Conservation (phyloP, 2,329 filamentous ascomycete species). For the Diaporthe sp. region DNA sequence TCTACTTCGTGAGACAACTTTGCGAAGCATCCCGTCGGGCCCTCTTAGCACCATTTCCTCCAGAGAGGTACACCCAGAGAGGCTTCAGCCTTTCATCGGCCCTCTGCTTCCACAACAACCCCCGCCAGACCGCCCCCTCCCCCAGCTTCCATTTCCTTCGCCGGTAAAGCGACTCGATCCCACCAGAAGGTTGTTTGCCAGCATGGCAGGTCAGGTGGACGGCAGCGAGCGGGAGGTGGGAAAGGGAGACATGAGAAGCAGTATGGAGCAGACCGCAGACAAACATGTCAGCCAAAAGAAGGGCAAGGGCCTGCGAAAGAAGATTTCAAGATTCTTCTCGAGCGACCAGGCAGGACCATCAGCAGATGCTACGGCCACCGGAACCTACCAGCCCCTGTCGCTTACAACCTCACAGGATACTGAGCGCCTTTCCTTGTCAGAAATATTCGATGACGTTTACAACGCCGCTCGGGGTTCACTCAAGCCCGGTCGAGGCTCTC, state of each 20-base stretch:
- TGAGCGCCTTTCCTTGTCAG: slow-evolving; percentile 27
- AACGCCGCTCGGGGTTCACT: slow-evolving; percentile 19
- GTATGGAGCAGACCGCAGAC: neutral
- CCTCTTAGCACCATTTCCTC: neutral
- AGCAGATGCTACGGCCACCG: neutral
- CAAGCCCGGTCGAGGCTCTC: slow-evolving; percentile 4
- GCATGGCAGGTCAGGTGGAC: neutral
- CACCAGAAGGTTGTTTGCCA: neutral
- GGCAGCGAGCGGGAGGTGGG: neutral
- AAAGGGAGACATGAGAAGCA: neutral
- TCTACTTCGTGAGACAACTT: neutral
- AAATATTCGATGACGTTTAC: slow-evolving; percentile 31
- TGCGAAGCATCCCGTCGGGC: slow-evolving; percentile 6
- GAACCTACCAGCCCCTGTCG: slow-evolving; percentile 28
- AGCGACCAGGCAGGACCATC: neutral
- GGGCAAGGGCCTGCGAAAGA: slow-evolving; percentile 26
- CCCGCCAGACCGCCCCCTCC: slow-evolving; percentile 19
- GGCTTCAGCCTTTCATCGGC: slow-evolving; percentile 25
- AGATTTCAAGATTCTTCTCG: slow-evolving; percentile 31
- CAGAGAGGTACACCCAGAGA: neutral
- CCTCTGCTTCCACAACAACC: slow-evolving; percentile 23
- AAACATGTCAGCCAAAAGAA: neutral
- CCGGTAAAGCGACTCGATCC: neutral
- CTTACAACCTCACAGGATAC: slow-evolving; percentile 28
- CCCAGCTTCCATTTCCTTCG: slow-evolving; percentile 9